phyloP scores from a whole-genome alignment of 2,329 filamentous ascomycete genomes.

The Ceratocystis variospora region DNA sequence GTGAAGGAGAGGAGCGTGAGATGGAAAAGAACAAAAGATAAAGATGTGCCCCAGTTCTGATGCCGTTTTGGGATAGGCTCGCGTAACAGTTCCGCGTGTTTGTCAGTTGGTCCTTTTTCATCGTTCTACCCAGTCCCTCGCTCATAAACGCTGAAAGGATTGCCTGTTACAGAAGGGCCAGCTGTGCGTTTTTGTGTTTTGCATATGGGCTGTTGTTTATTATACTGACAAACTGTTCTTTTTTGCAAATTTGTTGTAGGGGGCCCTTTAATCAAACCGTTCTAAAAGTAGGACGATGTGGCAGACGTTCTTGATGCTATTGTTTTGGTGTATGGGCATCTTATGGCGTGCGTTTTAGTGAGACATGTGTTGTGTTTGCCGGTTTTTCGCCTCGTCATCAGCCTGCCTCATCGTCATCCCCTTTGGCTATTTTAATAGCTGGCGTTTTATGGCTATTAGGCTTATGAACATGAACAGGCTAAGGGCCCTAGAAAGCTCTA shows the following conservation, averaged over 20 bases:
- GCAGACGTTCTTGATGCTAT: not conserved
- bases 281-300: not conserved
- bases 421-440: not conserved
- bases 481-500: too few relatives aligned
- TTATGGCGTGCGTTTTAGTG: too few relatives aligned
- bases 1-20: not conserved
- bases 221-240: not conserved
- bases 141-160: not conserved
- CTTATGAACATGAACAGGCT: too few relatives aligned
- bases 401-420: not conserved
- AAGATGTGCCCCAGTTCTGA: not conserved
- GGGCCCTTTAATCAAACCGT: not conserved
- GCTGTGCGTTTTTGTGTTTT: not conserved
- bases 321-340: too few relatives aligned
- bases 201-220: not conserved
- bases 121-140: not conserved
- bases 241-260: not conserved
- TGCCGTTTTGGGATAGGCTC: not conserved
- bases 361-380: not conserved
- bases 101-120: not conserved
- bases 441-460: too few relatives aligned
- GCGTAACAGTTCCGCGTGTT: slow-evolving; percentile 2
- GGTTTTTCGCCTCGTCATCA: not conserved
- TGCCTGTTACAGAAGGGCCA: not conserved
- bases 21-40: not conserved